These are phyloP conservation scores for Schizosaccharomyces osmophilus DNA, from an alignment of 805 yeast genomes.

Conservation along the genomic window DNA sequence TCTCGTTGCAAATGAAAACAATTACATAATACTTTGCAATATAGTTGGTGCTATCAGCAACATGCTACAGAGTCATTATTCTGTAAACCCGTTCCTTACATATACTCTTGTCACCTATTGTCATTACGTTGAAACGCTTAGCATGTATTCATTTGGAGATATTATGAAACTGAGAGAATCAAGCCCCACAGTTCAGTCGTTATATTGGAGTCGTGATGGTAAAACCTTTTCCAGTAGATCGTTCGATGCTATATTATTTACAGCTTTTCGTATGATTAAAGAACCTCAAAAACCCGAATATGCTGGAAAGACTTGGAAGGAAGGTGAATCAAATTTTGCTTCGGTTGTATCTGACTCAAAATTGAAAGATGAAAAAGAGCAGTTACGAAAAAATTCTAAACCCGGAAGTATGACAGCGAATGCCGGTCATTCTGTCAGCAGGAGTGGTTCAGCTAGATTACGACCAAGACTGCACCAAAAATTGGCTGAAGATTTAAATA, in stretches of 20 bases:
- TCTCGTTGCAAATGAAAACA: constrained; percentile 8
- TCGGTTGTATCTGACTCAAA: too few species aligned
- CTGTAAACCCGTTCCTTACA: neutral
- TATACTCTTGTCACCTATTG: neutral
- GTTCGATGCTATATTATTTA: neutral
- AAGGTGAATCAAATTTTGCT: too few species aligned
- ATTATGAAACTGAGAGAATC: neutral
- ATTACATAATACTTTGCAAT: constrained; percentile 3
- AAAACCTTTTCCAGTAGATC: neutral
- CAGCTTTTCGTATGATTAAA: neutral
- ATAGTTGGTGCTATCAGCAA: neutral
- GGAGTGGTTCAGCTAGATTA: too few species aligned
- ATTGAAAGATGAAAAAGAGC: too few species aligned
- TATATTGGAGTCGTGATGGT: neutral
- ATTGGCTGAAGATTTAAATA: too few species aligned
- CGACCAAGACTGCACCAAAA: too few species aligned
- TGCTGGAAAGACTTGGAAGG: too few species aligned
- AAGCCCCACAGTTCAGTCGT: neutral
- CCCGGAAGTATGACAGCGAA: too few species aligned
- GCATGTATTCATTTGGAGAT: neutral
- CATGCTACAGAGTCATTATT: neutral
- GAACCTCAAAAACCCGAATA: neutral
- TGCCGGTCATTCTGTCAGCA: too few species aligned
- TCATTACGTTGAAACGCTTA: neutral
- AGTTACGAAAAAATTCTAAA: too few species aligned